Percentiles rank a stretch among this genome's conserved stretches.
These are phyloP conservation scores for Ophiostoma populinum DNA, from an alignment of 2,329 filamentous ascomycete species.

Conservation along the genomic window DNA sequence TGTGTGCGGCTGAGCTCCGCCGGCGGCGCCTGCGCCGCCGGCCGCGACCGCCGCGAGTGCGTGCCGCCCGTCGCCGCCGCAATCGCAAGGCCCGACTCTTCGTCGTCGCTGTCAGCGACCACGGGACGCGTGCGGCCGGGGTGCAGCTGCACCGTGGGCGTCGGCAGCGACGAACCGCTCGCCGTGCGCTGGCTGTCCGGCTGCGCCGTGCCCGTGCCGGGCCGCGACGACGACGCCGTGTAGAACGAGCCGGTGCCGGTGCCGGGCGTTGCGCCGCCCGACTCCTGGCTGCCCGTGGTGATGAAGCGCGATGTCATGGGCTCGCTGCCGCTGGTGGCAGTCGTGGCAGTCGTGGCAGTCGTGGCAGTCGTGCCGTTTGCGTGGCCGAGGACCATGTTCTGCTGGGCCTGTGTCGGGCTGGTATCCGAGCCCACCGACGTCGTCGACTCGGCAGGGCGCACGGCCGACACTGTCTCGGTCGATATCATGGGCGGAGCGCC, in stretches of 20 bases:
- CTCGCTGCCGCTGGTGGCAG: slow-evolving; percentile 25
- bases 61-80: neutral
- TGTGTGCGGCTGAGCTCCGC: slow-evolving; percentile 50
- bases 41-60: slow-evolving; percentile 7
- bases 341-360: no score
- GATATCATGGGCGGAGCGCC: slow-evolving; percentile 49
- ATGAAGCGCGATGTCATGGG: slow-evolving; percentile 44
- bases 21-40: slow-evolving; percentile 15
- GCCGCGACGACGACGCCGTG: slow-evolving; percentile 17
- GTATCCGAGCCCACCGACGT: slow-evolving; percentile 17
- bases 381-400: no score
- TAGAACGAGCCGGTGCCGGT: slow-evolving; percentile 36
- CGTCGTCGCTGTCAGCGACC: slow-evolving; percentile 3
- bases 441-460: slow-evolving; percentile 11
- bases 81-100: neutral
- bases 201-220: slow-evolving; percentile 6
- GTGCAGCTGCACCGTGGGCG: neutral
- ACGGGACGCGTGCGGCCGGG: slow-evolving; percentile 3
- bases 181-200: slow-evolving; percentile 15
- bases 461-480: slow-evolving; percentile 24
- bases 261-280: slow-evolving; percentile 30
- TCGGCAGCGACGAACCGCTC: slow-evolving; percentile 10
- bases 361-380: no score
- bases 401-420: slow-evolving; percentile 10
- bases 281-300: slow-evolving; percentile 20